A percentile compares a stretch with the other conserved stretches of the same genome.
phyloP scores from a whole-genome alignment of 768 basidiomycete genomes.

The Panaeolus papilionaceus region DNA sequence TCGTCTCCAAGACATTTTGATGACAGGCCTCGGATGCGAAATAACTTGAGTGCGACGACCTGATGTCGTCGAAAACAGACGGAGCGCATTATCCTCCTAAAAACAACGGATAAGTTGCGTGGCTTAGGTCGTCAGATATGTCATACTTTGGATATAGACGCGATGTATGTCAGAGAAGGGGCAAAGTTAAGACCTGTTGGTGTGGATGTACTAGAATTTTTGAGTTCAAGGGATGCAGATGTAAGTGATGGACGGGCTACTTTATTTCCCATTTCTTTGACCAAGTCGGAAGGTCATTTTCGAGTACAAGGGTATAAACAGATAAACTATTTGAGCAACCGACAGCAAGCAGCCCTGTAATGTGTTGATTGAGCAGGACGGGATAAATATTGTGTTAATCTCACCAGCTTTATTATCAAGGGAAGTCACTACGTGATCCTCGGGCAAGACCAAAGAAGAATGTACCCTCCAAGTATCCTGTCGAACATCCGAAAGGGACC shows the following conservation, averaged over 20 bases:
- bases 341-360: slow-evolving; percentile 76
- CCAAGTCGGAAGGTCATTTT: slow-evolving; percentile 87
- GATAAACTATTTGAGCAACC: slow-evolving; percentile 66
- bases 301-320: slow-evolving; percentile 78
- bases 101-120: slow-evolving; percentile 15
- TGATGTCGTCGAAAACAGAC: slow-evolving; percentile 75
- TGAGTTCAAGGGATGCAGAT: slow-evolving; percentile 16
- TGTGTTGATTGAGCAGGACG: slow-evolving; percentile 32
- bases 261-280: slow-evolving; percentile 74
- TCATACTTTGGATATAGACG: slow-evolving; percentile 64
- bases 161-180: slow-evolving; percentile 80
- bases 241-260: slow-evolving; percentile 45
- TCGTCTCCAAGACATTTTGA: slow-evolving; percentile 75
- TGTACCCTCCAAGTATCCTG: slow-evolving; percentile 79
- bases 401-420: slow-evolving; percentile 81
- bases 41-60: slow-evolving; percentile 72
- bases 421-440: slow-evolving; percentile 58
- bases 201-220: slow-evolving; percentile 48
- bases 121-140: not conserved
- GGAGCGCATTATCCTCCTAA: slow-evolving; percentile 64
- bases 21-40: slow-evolving; percentile 75
- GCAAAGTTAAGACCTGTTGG: slow-evolving; percentile 66
- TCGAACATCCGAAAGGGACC: slow-evolving; percentile 75
- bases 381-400: slow-evolving; percentile 19
- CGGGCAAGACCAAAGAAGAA: slow-evolving; percentile 75